phyloP scores from a whole-genome alignment of 2,329 filamentous ascomycete species.

The Bipolaris cookei region DNA sequence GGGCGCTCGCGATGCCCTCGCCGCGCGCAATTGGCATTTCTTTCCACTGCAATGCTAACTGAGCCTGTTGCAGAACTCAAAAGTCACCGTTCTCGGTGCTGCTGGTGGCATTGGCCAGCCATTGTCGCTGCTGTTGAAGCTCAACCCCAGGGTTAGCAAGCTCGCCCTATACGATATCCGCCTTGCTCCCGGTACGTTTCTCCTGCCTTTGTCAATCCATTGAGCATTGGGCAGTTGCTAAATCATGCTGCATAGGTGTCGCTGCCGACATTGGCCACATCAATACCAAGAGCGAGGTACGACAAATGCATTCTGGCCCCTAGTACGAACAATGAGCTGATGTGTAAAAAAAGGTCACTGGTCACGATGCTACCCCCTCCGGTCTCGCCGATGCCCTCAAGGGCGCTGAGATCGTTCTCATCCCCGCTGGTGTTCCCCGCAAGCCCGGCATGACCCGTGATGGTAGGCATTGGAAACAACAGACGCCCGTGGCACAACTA shows the following conservation, averaged over 20 bases:
- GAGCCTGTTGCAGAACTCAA: slow-evolving; percentile 73
- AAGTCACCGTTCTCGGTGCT: slow-evolving; percentile 96
- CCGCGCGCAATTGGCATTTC: slow-evolving; percentile 19
- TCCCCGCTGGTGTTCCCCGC: slow-evolving; percentile 97
- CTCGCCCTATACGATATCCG: slow-evolving; percentile 98
- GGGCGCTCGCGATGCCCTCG: slow-evolving; percentile 10
- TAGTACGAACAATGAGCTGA: slow-evolving; percentile 25
- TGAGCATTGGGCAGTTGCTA: slow-evolving; percentile 14
- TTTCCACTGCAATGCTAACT: slow-evolving; percentile 30
- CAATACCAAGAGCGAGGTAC: slow-evolving; percentile 90
- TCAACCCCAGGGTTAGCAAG: slow-evolving; percentile 92
- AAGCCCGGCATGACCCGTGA: slow-evolving; percentile 99
- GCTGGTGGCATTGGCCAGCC: slow-evolving; percentile 98
- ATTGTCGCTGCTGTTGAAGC: slow-evolving; percentile 96
- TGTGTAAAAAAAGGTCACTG: slow-evolving; percentile 67
- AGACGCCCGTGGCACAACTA: slow-evolving; percentile 12
- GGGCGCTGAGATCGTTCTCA: slow-evolving; percentile 91
- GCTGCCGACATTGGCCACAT: slow-evolving; percentile 98
- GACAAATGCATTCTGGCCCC: slow-evolving; percentile 17
- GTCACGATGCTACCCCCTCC: slow-evolving; percentile 78
- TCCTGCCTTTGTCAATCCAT: background rate
- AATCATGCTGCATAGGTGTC: slow-evolving; percentile 70
- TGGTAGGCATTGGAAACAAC: slow-evolving; percentile 55
- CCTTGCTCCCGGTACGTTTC: slow-evolving; percentile 80
- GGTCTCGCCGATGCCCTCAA: slow-evolving; percentile 82